A percentile compares a stretch with the other conserved stretches of the same genome.
Evolutionary conservation across 257 asterid genomes (phyloP).

Genomic region (Plantago elongata): DNA sequence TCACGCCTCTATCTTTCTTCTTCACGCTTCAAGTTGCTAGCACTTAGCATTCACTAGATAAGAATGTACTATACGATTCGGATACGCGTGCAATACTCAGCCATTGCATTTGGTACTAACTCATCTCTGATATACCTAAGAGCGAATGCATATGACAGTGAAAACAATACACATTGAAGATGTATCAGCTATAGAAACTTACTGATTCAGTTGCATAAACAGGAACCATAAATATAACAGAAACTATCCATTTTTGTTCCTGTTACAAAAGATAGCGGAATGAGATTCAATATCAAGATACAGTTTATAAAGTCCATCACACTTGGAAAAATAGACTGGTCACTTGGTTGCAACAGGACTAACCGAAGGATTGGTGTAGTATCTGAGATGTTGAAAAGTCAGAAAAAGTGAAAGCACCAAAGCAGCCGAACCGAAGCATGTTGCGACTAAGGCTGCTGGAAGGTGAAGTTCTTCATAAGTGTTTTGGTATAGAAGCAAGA

Average conservation of each 20-base stretch:
- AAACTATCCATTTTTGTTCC: constrained; percentile 98
- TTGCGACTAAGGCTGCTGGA: constrained; percentile 48
- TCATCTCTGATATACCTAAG: background rate
- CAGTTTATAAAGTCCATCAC: background rate
- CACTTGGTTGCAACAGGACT: constrained; percentile 17
- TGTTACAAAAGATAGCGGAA: constrained; percentile 23
- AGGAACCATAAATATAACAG: constrained; percentile 82
- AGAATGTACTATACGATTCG: background rate
- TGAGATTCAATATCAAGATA: constrained; percentile 6
- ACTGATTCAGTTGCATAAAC: constrained; percentile 89
- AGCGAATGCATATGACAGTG: background rate
- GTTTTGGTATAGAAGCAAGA: constrained; percentile 32
- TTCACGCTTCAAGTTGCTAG: too few species aligned
- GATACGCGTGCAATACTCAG: background rate
- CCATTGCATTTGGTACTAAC: too few species aligned
- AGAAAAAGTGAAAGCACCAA: constrained; percentile 60
- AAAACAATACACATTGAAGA: background rate
- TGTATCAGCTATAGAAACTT: constrained; percentile 26
- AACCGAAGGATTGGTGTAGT: constrained; percentile 74
- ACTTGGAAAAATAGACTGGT: too few species aligned
- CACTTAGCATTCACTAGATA: background rate
- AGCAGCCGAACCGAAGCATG: constrained; percentile 52
- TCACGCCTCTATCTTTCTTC: too few species aligned
- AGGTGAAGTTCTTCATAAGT: constrained; percentile 39
- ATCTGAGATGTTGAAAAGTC: constrained; percentile 72